phyloP scores from a whole-genome alignment of 495 filamentous ascomycete species.

The Xylaria castorea region DNA sequence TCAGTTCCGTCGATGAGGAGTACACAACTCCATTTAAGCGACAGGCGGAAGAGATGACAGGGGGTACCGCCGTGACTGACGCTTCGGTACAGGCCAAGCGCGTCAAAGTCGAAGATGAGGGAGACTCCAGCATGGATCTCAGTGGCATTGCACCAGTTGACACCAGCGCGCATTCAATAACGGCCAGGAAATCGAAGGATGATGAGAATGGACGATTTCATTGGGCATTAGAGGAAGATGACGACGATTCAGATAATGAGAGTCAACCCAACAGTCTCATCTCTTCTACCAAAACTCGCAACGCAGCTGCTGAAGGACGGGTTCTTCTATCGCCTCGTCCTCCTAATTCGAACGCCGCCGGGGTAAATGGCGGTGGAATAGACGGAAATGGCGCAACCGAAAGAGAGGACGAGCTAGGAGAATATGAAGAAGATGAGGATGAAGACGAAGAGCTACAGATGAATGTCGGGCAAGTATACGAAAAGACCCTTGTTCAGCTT shows the following conservation, averaged over 20 bases:
- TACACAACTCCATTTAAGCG: slow-evolving; percentile 33
- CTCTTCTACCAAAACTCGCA: neutral
- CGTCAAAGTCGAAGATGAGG: slow-evolving; percentile 47
- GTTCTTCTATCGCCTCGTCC: slow-evolving; percentile 20
- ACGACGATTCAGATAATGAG: slow-evolving; percentile 36
- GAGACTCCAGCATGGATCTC: slow-evolving; percentile 28
- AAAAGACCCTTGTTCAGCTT: slow-evolving; percentile 74
- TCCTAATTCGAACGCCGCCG: neutral
- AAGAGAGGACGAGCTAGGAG: slow-evolving; percentile 30
- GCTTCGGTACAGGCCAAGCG: slow-evolving; percentile 43
- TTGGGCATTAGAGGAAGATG: slow-evolving; percentile 36
- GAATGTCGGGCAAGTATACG: slow-evolving; percentile 78
- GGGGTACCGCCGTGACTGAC: slow-evolving; percentile 47
- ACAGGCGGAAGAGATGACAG: slow-evolving; percentile 44
- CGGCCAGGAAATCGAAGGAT: neutral
- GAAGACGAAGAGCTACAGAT: slow-evolving; percentile 59
- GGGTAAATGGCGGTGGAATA: neutral
- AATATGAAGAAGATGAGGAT: slow-evolving; percentile 41
- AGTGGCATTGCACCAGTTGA: slow-evolving; percentile 42
- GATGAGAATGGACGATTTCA: slow-evolving; percentile 35
- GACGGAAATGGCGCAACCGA: slow-evolving; percentile 22
- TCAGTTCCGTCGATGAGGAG: neutral
- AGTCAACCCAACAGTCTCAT: neutral
- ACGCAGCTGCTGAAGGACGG: neutral
- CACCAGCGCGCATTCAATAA: slow-evolving; percentile 21